phyloP scores from a whole-genome alignment of 2,329 filamentous ascomycete genomes.

The Aspergillus floridensis region DNA sequence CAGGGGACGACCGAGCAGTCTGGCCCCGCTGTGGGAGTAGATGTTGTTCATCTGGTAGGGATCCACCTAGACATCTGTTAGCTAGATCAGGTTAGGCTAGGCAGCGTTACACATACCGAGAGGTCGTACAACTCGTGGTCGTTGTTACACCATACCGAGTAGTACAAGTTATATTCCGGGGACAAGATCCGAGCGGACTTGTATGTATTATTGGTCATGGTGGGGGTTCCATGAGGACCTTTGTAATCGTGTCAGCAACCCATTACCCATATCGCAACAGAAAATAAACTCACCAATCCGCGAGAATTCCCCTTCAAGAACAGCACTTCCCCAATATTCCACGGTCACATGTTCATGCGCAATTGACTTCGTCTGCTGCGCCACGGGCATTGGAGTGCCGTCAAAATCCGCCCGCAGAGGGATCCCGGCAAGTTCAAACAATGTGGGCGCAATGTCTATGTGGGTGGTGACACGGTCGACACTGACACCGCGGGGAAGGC shows the following conservation, averaged over 20 bases:
- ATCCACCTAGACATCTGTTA: neutral
- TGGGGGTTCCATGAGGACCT: neutral
- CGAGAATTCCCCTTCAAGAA: conserved; percentile 5
- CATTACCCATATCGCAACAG: neutral
- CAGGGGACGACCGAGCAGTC: conserved; percentile 1
- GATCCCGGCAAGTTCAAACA: conserved; percentile 45
- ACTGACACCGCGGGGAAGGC: conserved; percentile 45
- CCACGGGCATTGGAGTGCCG: conserved; percentile 51
- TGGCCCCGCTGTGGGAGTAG: neutral
- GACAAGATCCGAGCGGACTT: conserved; percentile 39
- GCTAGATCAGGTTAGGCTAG: neutral
- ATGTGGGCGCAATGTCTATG: conserved; percentile 62
- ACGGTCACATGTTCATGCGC: conserved; percentile 54
- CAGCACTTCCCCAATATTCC: conserved; percentile 54
- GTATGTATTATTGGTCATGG: conserved; percentile 38
- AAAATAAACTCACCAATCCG: conserved; percentile 13
- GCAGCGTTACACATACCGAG: conserved; percentile 16
- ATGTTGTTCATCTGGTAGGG: conserved; percentile 10
- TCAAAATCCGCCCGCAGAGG: conserved; percentile 53
- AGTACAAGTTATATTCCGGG: conserved; percentile 39
- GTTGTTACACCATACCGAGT: conserved; percentile 42
- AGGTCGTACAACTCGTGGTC: conserved; percentile 44
- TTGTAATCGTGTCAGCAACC: neutral
- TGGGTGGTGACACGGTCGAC: conserved; percentile 57
- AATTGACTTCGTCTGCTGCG: conserved; percentile 10